Conservation (phyloP, 2,329 filamentous ascomycete species). For the Trichoderma polysporum region DNA sequence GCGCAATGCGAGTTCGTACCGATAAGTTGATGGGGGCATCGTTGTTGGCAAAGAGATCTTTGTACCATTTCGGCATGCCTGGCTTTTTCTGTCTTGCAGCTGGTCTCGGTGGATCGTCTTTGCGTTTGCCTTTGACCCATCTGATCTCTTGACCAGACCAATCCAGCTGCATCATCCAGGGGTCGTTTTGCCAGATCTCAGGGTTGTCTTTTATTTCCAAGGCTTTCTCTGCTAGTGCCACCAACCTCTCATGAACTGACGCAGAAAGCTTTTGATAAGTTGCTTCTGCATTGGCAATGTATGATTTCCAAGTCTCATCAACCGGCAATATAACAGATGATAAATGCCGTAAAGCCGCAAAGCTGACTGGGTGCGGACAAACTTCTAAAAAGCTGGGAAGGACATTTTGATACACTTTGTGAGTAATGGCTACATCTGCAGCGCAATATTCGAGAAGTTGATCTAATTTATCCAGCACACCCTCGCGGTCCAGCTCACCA, state of each 20-base stretch:
- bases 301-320: conserved; percentile 81
- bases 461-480: conserved; percentile 70
- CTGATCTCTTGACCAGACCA: conserved; percentile 92
- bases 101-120: conserved; percentile 68
- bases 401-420: conserved; percentile 89
- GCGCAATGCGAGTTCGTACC: conserved; percentile 83
- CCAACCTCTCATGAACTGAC: conserved; percentile 73
- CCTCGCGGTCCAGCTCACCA: conserved; percentile 72
- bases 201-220: conserved; percentile 69
- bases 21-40: conserved; percentile 71
- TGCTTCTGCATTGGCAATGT: conserved; percentile 78
- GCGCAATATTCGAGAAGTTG: conserved; percentile 92
- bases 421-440: conserved; percentile 88
- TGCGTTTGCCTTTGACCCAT: conserved; percentile 88
- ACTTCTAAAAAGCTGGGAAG: conserved; percentile 86
- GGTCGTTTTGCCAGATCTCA: conserved; percentile 72
- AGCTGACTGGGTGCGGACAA: conserved; percentile 96
- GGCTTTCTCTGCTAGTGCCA: conserved; percentile 73
- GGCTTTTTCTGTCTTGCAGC: conserved; percentile 87
- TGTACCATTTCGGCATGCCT: conserved; percentile 95
- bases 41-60: conserved; percentile 74
- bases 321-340: conserved; percentile 91
- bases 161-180: conserved; percentile 91
- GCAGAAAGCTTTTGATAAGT: conserved; percentile 77
- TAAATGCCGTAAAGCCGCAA: conserved; percentile 89